These are phyloP conservation scores for Aristolochia californica DNA, from an alignment of 164 flowering plant species.

Conservation along the genomic window DNA sequence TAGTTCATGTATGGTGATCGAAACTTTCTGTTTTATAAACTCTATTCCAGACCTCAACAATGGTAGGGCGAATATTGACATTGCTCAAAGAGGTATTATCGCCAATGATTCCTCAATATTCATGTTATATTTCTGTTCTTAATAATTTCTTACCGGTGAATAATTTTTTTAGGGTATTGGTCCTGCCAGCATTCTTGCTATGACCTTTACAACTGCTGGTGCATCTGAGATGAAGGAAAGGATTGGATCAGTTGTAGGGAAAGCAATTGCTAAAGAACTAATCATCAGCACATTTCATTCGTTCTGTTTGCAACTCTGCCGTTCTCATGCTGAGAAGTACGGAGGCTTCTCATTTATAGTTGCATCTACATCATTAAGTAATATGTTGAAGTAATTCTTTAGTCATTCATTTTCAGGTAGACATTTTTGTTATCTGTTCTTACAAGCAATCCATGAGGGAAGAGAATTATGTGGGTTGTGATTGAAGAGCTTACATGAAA, in stretches of 20 bases:
- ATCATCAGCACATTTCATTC: conserved; percentile 94
- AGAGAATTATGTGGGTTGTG: no score
- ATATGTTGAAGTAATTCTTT: no score
- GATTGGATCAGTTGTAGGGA: conserved; percentile 74
- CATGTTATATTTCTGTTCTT: not conserved
- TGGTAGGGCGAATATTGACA: conserved; percentile 89
- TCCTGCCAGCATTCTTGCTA: conserved; percentile 78
- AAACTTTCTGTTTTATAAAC: not conserved
- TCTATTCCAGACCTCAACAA: conserved; percentile 71
- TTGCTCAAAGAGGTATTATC: conserved; percentile 61
- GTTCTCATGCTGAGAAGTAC: conserved; percentile 90
- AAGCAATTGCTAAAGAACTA: conserved; percentile 61
- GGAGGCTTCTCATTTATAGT: conserved; percentile 8
- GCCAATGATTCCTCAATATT: no score
- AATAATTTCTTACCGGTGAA: not conserved
- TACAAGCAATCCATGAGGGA: no score
- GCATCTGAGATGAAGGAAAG: conserved; percentile 97
- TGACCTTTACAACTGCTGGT: conserved; percentile 97
- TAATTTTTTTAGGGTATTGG: conserved; percentile 41
- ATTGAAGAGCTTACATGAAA: no score
- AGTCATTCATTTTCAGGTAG: no score
- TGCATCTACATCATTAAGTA: not conserved
- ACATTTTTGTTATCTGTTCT: no score
- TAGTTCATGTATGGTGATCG: not conserved
- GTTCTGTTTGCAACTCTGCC: conserved; percentile 84